phyloP scores from a whole-genome alignment of 768 basidiomycete genomes.

The Macrocybe gigantea region DNA sequence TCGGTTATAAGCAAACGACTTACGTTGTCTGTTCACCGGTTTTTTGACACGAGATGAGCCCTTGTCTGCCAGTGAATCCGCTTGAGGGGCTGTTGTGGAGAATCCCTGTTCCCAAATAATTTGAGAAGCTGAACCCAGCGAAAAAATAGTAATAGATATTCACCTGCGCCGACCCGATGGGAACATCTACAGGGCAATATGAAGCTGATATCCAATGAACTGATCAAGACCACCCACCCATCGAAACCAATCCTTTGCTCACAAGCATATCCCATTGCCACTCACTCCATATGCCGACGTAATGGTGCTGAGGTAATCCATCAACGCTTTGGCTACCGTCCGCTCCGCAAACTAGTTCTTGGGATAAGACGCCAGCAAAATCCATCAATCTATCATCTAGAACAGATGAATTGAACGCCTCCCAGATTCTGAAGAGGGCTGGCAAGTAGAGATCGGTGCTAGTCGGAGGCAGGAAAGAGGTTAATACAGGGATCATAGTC shows the following conservation, averaged over 20 bases:
- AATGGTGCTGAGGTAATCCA: constrained; percentile 43
- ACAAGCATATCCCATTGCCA: constrained; percentile 80
- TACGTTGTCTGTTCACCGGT: constrained; percentile 56
- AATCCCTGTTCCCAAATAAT: constrained; percentile 38
- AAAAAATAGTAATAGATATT: constrained; percentile 5
- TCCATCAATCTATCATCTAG: constrained; percentile 75
- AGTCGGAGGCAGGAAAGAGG: constrained; percentile 70
- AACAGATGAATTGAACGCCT: constrained; percentile 68
- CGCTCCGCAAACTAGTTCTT: constrained; percentile 62
- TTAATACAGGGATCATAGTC: constrained; percentile 69
- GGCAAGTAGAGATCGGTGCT: constrained; percentile 67
- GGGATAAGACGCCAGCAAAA: constrained; percentile 60
- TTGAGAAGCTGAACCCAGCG: neutral
- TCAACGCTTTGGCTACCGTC: constrained; percentile 50
- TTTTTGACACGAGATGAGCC: constrained; percentile 66
- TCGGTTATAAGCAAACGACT: constrained; percentile 12
- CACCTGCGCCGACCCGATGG: constrained; percentile 67
- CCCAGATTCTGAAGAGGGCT: constrained; percentile 69
- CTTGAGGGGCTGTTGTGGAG: constrained; percentile 62
- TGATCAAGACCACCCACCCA: constrained; percentile 45
- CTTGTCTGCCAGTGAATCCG: constrained; percentile 55
- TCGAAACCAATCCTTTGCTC: constrained; percentile 74
- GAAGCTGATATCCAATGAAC: neutral
- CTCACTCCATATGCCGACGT: constrained; percentile 86
- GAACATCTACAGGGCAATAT: constrained; percentile 43